These are phyloP conservation scores for Apiotrichum gracile DNA, from an alignment of 1,284 basidiomycete species.

Conservation along the genomic window DNA sequence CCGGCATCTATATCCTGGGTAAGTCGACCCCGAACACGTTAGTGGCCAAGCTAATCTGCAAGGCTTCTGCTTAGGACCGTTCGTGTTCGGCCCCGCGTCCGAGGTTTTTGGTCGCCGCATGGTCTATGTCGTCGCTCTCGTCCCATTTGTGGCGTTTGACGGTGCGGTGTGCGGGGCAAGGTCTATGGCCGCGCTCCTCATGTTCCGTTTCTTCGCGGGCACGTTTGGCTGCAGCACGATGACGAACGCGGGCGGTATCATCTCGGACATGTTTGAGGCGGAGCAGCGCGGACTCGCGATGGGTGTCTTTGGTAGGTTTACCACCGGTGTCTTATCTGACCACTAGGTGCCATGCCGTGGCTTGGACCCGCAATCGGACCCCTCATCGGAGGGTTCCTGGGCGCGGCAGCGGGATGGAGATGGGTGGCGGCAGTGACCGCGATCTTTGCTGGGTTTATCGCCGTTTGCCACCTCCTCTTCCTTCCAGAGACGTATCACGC, in stretches of 20 bases:
- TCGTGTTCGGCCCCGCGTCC: slow-evolving; percentile 27
- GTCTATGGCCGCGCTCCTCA: slow-evolving; percentile 45
- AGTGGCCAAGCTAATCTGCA: too few relatives aligned
- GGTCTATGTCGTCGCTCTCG: slow-evolving; percentile 43
- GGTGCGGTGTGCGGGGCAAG: slow-evolving; percentile 43
- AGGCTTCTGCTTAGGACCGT: slow-evolving; percentile 5
- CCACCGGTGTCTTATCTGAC: too few relatives aligned
- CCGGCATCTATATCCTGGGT: slow-evolving; percentile 6
- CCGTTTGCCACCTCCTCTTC: slow-evolving; percentile 32
- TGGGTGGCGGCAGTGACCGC: slow-evolving; percentile 64
- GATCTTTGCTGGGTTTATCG: slow-evolving; percentile 42
- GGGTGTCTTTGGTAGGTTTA: slow-evolving; percentile 49
- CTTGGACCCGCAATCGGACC: slow-evolving; percentile 46
- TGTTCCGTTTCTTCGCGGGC: slow-evolving; percentile 49
- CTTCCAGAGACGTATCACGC: slow-evolving; percentile 49
- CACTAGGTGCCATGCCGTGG: slow-evolving; percentile 33
- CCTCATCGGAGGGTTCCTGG: slow-evolving; percentile 36
- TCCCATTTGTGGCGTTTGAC: slow-evolving; percentile 46
- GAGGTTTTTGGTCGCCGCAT: slow-evolving; percentile 36
- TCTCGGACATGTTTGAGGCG: slow-evolving; percentile 46
- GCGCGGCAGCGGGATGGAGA: slow-evolving; percentile 37
- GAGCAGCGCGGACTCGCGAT: slow-evolving; percentile 45
- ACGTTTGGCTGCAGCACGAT: slow-evolving; percentile 45
- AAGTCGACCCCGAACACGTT: too few relatives aligned
- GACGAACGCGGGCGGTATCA: slow-evolving; percentile 48